These are phyloP conservation scores for Herpetomonas tarakana DNA, from an alignment of 208 protist genomes.

Conservation along the genomic window DNA sequence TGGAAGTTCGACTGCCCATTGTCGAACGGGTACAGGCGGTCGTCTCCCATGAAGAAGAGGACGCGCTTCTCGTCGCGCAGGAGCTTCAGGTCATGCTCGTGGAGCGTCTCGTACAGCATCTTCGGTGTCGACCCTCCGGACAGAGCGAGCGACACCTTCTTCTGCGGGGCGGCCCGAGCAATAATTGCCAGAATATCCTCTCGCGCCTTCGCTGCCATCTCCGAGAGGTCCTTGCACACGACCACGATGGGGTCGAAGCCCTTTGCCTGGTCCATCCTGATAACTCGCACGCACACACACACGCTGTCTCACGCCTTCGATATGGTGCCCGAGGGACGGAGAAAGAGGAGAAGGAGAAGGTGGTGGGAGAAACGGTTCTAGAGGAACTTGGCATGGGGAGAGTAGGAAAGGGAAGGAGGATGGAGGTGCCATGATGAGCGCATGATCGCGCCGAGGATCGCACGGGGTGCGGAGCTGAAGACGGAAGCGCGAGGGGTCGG, in stretches of 20 bases:
- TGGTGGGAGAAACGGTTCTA: too few species aligned
- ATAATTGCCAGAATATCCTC: conserved; percentile 8
- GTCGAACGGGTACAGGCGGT: conserved; percentile 48
- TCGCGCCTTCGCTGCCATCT: background rate
- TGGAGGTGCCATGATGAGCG: too few species aligned
- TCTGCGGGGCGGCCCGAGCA: background rate
- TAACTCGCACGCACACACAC: background rate
- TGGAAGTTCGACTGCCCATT: conserved; percentile 59
- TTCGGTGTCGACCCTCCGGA: conserved; percentile 77
- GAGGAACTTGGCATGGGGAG: too few species aligned
- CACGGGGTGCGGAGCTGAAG: too few species aligned
- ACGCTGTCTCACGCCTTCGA: background rate
- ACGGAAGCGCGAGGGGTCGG: too few species aligned
- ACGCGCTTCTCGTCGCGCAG: conserved; percentile 30
- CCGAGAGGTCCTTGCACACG: conserved; percentile 6
- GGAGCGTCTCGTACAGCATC: conserved; percentile 44
- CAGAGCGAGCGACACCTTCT: conserved; percentile 49
- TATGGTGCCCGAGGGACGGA: too few species aligned
- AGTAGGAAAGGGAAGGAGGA: too few species aligned
- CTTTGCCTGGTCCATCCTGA: background rate
- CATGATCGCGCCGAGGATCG: too few species aligned
- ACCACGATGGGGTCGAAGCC: background rate
- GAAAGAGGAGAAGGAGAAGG: too few species aligned
- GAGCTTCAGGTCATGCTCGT: conserved; percentile 33
- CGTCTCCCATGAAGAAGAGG: conserved; percentile 71